A percentile compares a stretch with the other conserved stretches of the same genome.
Evolutionary conservation across 148 eudicot genomes (phyloP).

Genomic region (Linanthus parryae): DNA sequence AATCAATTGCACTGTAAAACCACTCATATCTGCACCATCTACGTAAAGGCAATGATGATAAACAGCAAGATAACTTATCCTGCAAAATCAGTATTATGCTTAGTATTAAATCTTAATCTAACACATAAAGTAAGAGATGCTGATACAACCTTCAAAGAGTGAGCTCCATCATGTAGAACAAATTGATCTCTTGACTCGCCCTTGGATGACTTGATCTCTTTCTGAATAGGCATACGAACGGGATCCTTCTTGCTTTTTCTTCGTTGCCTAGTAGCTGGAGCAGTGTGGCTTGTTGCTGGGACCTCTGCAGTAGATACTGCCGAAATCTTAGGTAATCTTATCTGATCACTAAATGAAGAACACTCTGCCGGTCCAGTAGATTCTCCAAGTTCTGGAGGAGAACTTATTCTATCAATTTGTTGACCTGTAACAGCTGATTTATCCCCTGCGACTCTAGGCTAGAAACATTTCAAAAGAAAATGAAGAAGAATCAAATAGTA

Average conservation of each 20-base stretch:
- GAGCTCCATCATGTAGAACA: conserved; percentile 23
- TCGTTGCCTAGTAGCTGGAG: conserved; percentile 39
- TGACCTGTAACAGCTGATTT: conserved; percentile 31
- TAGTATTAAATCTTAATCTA: too few species aligned
- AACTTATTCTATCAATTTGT: conserved; percentile 5
- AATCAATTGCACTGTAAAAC: conserved; percentile 97
- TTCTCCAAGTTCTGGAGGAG: conserved; percentile 29
- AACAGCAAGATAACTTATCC: conserved; percentile 55
- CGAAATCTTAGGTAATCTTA: conserved; percentile 49
- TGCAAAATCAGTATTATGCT: too few species aligned
- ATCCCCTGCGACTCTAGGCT: conserved; percentile 11
- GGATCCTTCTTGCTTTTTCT: conserved; percentile 59
- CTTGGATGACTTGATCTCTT: conserved; percentile 26
- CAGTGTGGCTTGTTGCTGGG: conserved; percentile 30
- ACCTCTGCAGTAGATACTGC: conserved; percentile 44
- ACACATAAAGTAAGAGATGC: not conserved
- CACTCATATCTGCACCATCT: conserved; percentile 88
- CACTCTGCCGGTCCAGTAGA: conserved; percentile 42
- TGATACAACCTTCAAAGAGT: conserved; percentile 43
- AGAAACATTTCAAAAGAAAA: not conserved
- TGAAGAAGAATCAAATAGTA: conserved; percentile 8
- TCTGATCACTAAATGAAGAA: conserved; percentile 52
- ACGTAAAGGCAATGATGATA: conserved; percentile 41
- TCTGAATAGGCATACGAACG: conserved; percentile 22
- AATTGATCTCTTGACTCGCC: conserved; percentile 24